Base-by-base conservation (phyloP, 139 green algal genomes). In the Chlorella vulgaris region DNA sequence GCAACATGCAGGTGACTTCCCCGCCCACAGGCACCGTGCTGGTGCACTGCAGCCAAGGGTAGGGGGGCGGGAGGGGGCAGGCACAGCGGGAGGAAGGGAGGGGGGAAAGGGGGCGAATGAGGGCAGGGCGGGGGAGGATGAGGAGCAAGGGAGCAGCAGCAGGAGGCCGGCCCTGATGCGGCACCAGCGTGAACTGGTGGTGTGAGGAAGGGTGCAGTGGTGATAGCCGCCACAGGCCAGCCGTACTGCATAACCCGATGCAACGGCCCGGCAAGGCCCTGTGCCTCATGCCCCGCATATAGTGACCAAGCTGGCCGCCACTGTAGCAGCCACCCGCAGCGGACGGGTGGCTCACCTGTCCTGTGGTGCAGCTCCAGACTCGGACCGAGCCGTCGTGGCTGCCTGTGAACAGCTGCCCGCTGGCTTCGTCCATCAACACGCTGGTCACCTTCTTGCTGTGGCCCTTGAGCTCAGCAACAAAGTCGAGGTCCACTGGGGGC, bases 371-470 rank as follows among this genome's bases (percentile, higher is more conserved):
- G 81, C 88, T 90, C 91, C 92, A 96, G 26, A 91, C 82, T 18
- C 90, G 83, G 26, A 95, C 78, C 1, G 83, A 91, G n/a, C 84
- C 80, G 66, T 96, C 92, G 51, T 90, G 78, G 24, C 87, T 91
- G 21, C 90, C 92, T 4, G 90, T 94, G 84, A 94, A 96, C 31
- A 96, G 81, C 85, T 95, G 90, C 13, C 69, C 76, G 58, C 43
- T 85, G 33, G 39, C 55, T 28, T 69, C 68, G 36, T 92, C 87
- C 50, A 92, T 55, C 2, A 68, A 60, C 15, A 89, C 66, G 15
- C 67, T 53, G 6, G 88, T 92, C 42, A 75, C 76, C 63, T 88
- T 88, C 28, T 83, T 79, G n/a, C 40, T 82, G 77, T 91, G 86
- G 7, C 88, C 88, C 68, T 87, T 86, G 26, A 91, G 71, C 8